Evolutionary conservation across 2,329 filamentous ascomycete genomes (phyloP), one percentile per base, ranked within the genome.

Genomic region (Xylaria sp.): DNA sequence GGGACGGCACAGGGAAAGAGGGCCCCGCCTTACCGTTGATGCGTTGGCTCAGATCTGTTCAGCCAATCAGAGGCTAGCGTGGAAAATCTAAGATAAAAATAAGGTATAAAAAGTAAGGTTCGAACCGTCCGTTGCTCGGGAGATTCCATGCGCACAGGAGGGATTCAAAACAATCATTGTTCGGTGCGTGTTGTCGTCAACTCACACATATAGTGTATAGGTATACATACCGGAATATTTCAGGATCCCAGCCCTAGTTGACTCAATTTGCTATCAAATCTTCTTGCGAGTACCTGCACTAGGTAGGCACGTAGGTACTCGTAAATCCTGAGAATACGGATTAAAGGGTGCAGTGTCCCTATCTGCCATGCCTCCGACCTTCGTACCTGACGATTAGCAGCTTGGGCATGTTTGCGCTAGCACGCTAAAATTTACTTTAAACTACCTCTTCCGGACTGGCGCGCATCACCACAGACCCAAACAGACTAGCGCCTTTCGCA

Each of bases 21-120:
- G 4, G 4, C 47, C 57, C 62, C 62, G 61, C 61, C 61, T 42
- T 50, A 10, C 23, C 53, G 58, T 65, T 66, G 70, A 71, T 70
- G 70, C 65, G 70, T 65, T 71, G 70, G 69, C 70, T 39, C 53
- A 67, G 30, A 61, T 47, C 9, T 42, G 46, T 42, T 13, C 13
- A 30, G 47, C 69, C 67, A 71, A 71, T 71, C 37, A 56, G 44
- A 35, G 18, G n/a, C 42, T 46, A 42, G 37, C 37, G 37, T 42
- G 42, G 11, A 46, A 46, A 30, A 30, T 30, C 23, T 30, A 30
- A 30, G 23, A 30, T 30, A 30, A 5, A 30, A 46, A 46, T 16
- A 46, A 46, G 42, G 42, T 46, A 46, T 16, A 46, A 13, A n/a
- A 46, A 3, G 9, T 46, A 46, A 46, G 11, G 42, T n/a, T n/a